These are phyloP conservation scores for Ganoderma lucidum DNA, from an alignment of 1,284 basidiomycete genomes.

Conservation along the genomic window DNA sequence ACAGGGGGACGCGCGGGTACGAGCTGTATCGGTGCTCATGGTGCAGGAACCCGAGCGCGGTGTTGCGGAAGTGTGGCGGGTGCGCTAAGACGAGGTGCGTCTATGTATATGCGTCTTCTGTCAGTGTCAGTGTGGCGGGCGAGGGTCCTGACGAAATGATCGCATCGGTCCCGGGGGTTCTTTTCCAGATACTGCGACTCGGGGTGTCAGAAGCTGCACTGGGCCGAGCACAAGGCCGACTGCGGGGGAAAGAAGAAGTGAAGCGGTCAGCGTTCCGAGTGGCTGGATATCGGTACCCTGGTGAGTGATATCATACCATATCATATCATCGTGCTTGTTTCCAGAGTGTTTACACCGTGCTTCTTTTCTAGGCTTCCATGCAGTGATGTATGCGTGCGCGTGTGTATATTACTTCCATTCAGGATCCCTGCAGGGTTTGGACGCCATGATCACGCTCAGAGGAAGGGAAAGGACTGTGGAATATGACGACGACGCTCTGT, in stretches of 20 bases:
- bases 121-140: background rate
- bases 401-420: background rate
- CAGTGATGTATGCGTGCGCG: background rate
- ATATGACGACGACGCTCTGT: background rate
- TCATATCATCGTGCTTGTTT: background rate
- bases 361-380: background rate
- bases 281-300: background rate
- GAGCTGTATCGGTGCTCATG: constrained; percentile 56
- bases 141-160: background rate
- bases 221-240: constrained; percentile 43
- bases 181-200: constrained; percentile 56
- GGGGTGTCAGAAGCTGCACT: constrained; percentile 58
- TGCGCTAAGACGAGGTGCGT: constrained; percentile 50
- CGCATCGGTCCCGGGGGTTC: background rate
- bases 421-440: background rate
- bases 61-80: constrained; percentile 46
- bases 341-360: background rate
- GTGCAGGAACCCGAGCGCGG: constrained; percentile 62
- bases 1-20: constrained; percentile 6
- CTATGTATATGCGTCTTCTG: constrained; percentile 32
- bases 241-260: constrained; percentile 22
- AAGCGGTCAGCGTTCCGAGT: background rate
- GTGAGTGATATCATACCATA: background rate
- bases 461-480: background rate
- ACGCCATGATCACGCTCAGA: background rate